phyloP scores from a whole-genome alignment of 2,329 filamentous ascomycete genomes.

The Colletotrichum echinochloae region DNA sequence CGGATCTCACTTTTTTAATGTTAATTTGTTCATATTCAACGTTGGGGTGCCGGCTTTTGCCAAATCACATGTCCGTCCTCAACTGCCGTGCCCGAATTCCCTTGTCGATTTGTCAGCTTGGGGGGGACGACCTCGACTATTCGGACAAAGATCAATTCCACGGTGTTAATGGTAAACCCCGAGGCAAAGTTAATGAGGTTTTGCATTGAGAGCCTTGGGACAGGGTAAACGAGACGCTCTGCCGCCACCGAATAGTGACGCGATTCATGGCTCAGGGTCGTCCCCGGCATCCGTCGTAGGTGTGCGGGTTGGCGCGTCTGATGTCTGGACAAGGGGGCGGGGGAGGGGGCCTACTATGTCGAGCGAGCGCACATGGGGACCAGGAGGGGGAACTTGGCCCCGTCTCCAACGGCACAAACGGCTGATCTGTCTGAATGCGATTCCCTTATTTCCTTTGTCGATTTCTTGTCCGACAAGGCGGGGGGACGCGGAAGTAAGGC shows the following conservation, averaged over 20 bases:
- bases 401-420: neutral
- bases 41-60: neutral
- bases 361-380: neutral
- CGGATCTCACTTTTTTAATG: neutral
- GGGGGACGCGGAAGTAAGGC: neutral
- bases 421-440: conserved; percentile 1
- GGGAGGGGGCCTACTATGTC: neutral
- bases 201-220: neutral
- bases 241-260: conserved; percentile 7
- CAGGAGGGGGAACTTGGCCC: neutral
- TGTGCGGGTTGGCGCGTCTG: conserved; percentile 9
- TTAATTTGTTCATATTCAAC: neutral
- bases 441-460: conserved; percentile 12
- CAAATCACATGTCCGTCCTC: neutral
- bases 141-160: neutral
- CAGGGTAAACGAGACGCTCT: neutral
- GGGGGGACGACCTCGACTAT: neutral
- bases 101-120: neutral
- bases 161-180: neutral
- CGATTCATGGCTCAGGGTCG: conserved; percentile 25
- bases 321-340: neutral
- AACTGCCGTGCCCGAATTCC: neutral
- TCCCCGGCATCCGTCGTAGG: neutral
- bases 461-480: conserved; percentile 12
- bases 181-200: neutral